Evolutionary conservation across 2,329 filamentous ascomycete species (phyloP).

Genomic region (Paraphoma sp.): DNA sequence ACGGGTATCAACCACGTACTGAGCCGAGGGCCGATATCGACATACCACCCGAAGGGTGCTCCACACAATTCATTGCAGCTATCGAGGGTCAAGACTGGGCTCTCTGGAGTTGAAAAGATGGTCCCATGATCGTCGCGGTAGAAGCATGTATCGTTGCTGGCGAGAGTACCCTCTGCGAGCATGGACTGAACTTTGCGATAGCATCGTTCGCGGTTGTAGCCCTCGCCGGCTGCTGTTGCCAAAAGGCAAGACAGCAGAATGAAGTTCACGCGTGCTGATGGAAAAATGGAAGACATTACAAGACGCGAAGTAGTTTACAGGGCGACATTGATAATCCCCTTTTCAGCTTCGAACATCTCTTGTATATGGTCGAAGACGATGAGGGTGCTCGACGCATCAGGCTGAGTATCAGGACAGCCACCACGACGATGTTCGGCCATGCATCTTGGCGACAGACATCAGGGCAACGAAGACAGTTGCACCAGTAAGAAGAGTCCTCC

Average conservation of each 20-base stretch:
- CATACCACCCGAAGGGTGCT: slow-evolving; percentile 14
- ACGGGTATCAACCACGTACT: slow-evolving; percentile 28
- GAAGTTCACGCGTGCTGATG: background rate
- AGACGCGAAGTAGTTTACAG: no score
- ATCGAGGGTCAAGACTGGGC: slow-evolving; percentile 10
- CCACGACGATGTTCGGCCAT: background rate
- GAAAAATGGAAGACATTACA: background rate
- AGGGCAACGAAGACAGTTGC: no score
- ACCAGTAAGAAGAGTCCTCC: background rate
- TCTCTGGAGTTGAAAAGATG: slow-evolving; percentile 3
- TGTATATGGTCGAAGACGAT: background rate
- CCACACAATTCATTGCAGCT: slow-evolving; percentile 17
- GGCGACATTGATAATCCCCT: background rate
- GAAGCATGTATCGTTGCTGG: slow-evolving; percentile 11
- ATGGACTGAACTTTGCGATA: background rate
- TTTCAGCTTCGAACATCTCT: background rate
- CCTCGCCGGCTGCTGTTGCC: background rate
- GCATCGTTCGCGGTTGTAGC: slow-evolving; percentile 10
- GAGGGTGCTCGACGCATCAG: background rate
- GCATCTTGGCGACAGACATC: no score
- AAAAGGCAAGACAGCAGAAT: background rate
- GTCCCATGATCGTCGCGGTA: slow-evolving; percentile 3
- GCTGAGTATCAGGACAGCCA: background rate
- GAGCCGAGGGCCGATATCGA: slow-evolving; percentile 24
- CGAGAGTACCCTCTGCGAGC: slow-evolving; percentile 7